Conservation (phyloP, 106 monocot genomes). For the Dioscorea dumetorum region DNA sequence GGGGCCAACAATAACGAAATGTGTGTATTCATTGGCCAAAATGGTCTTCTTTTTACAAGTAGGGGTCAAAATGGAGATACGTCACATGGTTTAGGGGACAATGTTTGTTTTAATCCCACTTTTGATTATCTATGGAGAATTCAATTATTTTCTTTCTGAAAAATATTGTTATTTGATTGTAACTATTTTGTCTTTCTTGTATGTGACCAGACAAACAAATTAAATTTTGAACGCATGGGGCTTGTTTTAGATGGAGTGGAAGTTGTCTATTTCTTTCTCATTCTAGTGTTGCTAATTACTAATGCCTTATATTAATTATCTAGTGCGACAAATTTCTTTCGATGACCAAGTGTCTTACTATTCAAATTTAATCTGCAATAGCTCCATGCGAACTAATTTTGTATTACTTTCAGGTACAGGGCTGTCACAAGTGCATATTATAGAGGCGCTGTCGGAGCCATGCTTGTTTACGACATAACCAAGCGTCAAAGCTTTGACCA, state of each 20-base stretch:
- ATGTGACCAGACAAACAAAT: too few species aligned
- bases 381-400: neutral
- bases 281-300: neutral
- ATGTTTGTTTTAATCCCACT: too few species aligned
- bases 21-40: too few species aligned
- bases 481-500: slow-evolving; percentile 95
- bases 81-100: too few species aligned
- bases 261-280: neutral
- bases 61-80: too few species aligned
- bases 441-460: slow-evolving; percentile 86
- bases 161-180: too few species aligned
- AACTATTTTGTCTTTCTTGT: too few species aligned
- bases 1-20: too few species aligned
- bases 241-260: neutral
- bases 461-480: slow-evolving; percentile 91
- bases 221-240: neutral
- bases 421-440: slow-evolving; percentile 97
- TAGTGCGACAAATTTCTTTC: neutral
- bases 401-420: slow-evolving; percentile 55
- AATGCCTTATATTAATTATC: neutral
- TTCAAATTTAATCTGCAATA: neutral
- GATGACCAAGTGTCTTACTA: neutral
- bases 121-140: too few species aligned
- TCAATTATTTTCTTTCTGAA: too few species aligned
- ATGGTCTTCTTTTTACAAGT: too few species aligned